These are phyloP conservation scores for Buxus sempervirens DNA, from an alignment of 164 flowering plant species.

Conservation along the genomic window DNA sequence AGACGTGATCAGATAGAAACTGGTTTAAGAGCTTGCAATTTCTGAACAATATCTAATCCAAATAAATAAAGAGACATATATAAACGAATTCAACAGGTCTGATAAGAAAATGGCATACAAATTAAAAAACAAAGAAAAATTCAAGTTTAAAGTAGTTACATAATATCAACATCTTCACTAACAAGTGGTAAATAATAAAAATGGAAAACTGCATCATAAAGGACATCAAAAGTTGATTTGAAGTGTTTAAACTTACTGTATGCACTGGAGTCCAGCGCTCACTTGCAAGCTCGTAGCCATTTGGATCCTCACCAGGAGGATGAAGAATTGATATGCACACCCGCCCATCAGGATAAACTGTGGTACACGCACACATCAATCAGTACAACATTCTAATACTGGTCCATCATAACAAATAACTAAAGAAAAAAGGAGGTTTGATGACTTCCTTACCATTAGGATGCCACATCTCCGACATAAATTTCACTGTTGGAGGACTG, in stretches of 20 bases:
- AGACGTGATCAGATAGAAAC: no score
- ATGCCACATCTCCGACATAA: slow-evolving; percentile 81
- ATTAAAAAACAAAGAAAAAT: no score
- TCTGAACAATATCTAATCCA: no score
- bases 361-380: slow-evolving; percentile 10
- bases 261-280: slow-evolving; percentile 97
- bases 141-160: no score
- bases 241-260: slow-evolving; percentile 46
- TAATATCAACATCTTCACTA: no score
- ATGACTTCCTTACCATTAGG: slow-evolving; percentile 57
- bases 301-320: slow-evolving; percentile 98
- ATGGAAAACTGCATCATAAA: no score
- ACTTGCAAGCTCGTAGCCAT: slow-evolving; percentile 96
- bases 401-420: not conserved
- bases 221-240: not conserved
- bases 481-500: slow-evolving; percentile 70
- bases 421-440: not conserved
- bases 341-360: slow-evolving; percentile 88
- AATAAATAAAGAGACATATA: no score
- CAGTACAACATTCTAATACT: not conserved
- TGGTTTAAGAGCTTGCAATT: no score
- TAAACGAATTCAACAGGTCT: no score
- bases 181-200: no score
- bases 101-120: no score
- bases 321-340: slow-evolving; percentile 96